Evolutionary conservation across 2,329 filamentous ascomycete genomes (phyloP), one percentile per base, ranked within the genome.

Genomic region (Penicillium sp.): DNA sequence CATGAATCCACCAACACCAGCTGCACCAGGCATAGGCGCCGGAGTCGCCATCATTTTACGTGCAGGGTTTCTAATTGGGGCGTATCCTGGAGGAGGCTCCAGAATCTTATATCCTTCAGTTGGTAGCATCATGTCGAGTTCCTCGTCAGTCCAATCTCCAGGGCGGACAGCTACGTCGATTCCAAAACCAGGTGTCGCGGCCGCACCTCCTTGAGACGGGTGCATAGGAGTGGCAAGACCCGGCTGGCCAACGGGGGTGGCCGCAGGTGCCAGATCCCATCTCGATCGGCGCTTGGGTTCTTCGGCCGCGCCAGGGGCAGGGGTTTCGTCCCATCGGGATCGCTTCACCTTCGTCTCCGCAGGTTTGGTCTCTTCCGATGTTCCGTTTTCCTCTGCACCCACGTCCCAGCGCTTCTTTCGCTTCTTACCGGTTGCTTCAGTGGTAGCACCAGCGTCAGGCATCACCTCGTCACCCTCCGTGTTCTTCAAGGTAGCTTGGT

Each of bases 331-430:
- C 93, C 93, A 97, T 74, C 93, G 84, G 22, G 92, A 96, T 68
- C 90, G 87, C 76, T 93, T 95, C 1, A 81, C 71, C 77, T 92
- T 91, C 16, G 79, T 77, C 55, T 87, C 85, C 26, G 83, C 77
- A 42, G 80, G 70, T 26, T 81, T 78, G n/a, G 81, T 72, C 51
- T 82, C 78, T 19, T 80, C 72, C 16, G 79, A 72, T 25, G 83
- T 81, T 40, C 85, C 82, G 6, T 82, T 79, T 6, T 81, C 78
- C 42, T 85, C 82, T 6, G 84, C 81, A n/a, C 88, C 82, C 22
- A 93, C 88, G 76, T 97, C 94, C 95, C 95, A 99, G 77, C 95
- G 87, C 83, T 96, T 92, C 84, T 97, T 97, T 72, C 93, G 87
- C 84, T 95, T 95, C 62, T 89, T 86, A 37, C 87, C 86, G 26